These are phyloP conservation scores for Dichotomopilus funicola DNA, from an alignment of 2,329 filamentous ascomycete species.

Conservation along the genomic window DNA sequence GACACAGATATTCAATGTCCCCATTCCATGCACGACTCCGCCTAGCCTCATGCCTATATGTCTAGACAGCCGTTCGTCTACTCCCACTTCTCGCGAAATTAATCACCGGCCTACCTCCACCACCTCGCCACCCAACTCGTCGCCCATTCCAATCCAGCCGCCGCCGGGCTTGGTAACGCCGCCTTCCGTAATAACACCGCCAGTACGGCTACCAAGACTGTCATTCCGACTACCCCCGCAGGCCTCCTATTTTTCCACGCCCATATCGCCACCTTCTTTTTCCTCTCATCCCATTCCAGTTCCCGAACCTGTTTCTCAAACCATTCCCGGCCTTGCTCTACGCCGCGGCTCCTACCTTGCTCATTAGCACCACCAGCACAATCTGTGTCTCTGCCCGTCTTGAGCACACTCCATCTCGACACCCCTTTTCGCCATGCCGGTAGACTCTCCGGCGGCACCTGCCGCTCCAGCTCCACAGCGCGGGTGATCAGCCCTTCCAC, in stretches of 20 bases:
- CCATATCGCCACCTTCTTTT: conserved; percentile 42
- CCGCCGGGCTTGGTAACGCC: conserved; percentile 5
- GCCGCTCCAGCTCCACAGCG: conserved; percentile 56
- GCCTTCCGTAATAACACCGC: conserved; percentile 59
- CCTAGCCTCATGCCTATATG: no score
- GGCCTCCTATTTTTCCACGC: conserved; percentile 62
- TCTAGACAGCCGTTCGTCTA: no score
- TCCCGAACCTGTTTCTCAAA: conserved; percentile 69
- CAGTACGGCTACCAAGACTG: conserved; percentile 59
- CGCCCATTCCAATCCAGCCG: conserved; percentile 13
- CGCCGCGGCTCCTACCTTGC: conserved; percentile 58
- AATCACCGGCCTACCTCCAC: conserved; percentile 9
- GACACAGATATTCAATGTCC: no score
- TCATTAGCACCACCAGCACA: conserved; percentile 55
- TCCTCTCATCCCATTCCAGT: conserved; percentile 58
- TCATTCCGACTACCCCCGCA: conserved; percentile 53
- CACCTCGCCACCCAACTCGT: conserved; percentile 14
- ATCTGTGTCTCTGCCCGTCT: conserved; percentile 55
- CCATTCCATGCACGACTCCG: no score
- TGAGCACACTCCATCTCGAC: conserved; percentile 72
- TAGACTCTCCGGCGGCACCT: conserved; percentile 66
- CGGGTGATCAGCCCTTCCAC: conserved; percentile 68
- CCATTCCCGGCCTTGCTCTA: conserved; percentile 58
- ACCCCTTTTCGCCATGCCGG: conserved; percentile 62
- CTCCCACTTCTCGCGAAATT: no score